Conservation (phyloP, 2,329 filamentous ascomycete species). For the Ophiostoma fasciatum region DNA sequence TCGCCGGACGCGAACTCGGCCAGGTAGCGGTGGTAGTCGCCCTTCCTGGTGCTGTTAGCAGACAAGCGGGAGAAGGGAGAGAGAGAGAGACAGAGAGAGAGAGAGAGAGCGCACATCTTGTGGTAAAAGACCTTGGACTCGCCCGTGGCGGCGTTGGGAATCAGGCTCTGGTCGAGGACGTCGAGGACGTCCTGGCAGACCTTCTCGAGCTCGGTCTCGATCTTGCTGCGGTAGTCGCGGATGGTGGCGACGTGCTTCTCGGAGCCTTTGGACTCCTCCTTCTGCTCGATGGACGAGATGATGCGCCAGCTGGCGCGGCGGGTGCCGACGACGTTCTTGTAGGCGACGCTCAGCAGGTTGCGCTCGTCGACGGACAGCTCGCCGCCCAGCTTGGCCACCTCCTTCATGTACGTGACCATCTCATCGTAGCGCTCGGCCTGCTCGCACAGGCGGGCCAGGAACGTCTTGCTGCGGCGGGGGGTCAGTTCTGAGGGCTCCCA, state of each 20-base stretch:
- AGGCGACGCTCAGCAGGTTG: slow-evolving; percentile 95
- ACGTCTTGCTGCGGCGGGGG: slow-evolving; percentile 71
- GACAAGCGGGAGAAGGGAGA: background rate
- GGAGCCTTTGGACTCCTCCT: slow-evolving; percentile 98
- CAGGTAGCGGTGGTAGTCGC: slow-evolving; percentile 97
- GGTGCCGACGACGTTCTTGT: slow-evolving; percentile 99
- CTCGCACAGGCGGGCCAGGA: slow-evolving; percentile 98
- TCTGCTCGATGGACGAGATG: slow-evolving; percentile 98
- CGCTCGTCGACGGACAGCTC: slow-evolving; percentile 92
- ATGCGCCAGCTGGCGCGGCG: slow-evolving; percentile 98
- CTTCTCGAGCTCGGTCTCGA: slow-evolving; percentile 89
- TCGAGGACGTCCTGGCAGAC: slow-evolving; percentile 97
- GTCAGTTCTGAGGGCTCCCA: slow-evolving; percentile 3
- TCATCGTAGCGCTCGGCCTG: slow-evolving; percentile 99
- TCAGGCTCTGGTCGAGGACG: slow-evolving; percentile 85
- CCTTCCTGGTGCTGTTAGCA: slow-evolving; percentile 54
- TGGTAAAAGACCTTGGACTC: slow-evolving; percentile 99
- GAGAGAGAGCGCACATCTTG: slow-evolving; percentile 63
- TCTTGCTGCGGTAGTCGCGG: slow-evolving; percentile 98
- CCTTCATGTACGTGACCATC: slow-evolving; percentile 99
- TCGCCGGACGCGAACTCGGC: slow-evolving; percentile 92
- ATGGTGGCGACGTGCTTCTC: slow-evolving; percentile 78
- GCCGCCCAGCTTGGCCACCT: slow-evolving; percentile 78
- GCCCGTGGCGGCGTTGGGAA: slow-evolving; percentile 83
- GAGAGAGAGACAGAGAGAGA: background rate